Evolutionary conservation across 352 stramenopile genomes (phyloP).

Genomic region (Aphanomyces cochlioides): DNA sequence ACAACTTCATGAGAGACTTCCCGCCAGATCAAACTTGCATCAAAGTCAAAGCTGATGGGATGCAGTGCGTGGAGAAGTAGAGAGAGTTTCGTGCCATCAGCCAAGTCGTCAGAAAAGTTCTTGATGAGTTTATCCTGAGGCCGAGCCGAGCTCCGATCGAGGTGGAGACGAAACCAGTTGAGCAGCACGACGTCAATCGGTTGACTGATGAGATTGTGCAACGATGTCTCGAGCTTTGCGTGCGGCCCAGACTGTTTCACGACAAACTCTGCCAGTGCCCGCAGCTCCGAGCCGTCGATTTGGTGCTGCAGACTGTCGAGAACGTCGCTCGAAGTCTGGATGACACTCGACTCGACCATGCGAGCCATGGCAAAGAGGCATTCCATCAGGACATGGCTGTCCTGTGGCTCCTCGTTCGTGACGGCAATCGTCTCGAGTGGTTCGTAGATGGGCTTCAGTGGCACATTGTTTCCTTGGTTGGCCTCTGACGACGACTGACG

Average conservation of each 20-base stretch:
- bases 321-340: conserved; percentile 75
- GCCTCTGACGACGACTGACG: neutral
- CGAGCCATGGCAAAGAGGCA: conserved; percentile 80
- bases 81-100: conserved; percentile 58
- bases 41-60: conserved; percentile 74
- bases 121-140: conserved; percentile 64
- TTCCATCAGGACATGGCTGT: conserved; percentile 74
- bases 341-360: conserved; percentile 80
- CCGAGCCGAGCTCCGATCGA: conserved; percentile 59
- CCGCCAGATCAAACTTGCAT: conserved; percentile 29
- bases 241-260: neutral
- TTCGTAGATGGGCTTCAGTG: conserved; percentile 36
- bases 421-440: conserved; percentile 50
- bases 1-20: neutral
- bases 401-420: conserved; percentile 39
- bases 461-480: neutral
- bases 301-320: conserved; percentile 80
- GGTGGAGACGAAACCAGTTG: conserved; percentile 72
- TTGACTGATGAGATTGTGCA: conserved; percentile 38
- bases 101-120: conserved; percentile 73
- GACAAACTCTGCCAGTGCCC: conserved; percentile 40
- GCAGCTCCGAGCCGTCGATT: conserved; percentile 58
- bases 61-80: conserved; percentile 73
- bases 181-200: conserved; percentile 69
- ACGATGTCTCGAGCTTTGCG: neutral